phyloP scores from a whole-genome alignment of 1,139 yeast species.

The Diutina ranongensis region DNA sequence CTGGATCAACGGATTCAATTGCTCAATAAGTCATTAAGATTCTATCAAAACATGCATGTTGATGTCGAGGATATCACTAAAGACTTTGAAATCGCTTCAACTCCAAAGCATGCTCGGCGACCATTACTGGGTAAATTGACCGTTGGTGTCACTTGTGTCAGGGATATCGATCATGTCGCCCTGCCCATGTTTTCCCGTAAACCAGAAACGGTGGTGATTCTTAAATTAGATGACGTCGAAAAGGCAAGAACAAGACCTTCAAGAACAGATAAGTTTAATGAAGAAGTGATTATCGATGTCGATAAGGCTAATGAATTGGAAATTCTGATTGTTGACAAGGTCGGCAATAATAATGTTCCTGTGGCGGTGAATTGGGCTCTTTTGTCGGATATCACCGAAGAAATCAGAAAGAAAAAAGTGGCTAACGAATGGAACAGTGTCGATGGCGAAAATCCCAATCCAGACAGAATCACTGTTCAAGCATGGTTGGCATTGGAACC shows the following conservation, averaged over 20 bases:
- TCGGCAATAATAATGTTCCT: constrained; percentile 57
- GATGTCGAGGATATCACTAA: constrained; percentile 46
- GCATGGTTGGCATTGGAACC: constrained; percentile 94
- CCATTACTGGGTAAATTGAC: constrained; percentile 74
- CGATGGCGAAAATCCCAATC: not conserved
- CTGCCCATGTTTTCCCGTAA: constrained; percentile 66
- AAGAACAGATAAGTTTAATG: constrained; percentile 76
- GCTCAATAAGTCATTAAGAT: constrained; percentile 69
- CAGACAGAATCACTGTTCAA: constrained; percentile 10
- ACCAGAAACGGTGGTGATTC: constrained; percentile 67
- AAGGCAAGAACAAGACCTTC: constrained; percentile 66
- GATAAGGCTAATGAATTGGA: constrained; percentile 91
- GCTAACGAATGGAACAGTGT: constrained; percentile 41
- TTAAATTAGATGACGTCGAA: constrained; percentile 81
- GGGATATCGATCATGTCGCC: constrained; percentile 89
- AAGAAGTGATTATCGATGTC: constrained; percentile 66
- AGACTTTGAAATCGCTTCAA: constrained; percentile 52
- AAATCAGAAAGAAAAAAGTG: constrained; percentile 80
- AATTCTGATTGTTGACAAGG: constrained; percentile 73
- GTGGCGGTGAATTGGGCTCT: constrained; percentile 93
- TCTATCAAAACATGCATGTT: constrained; percentile 84
- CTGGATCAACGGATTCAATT: constrained; percentile 78
- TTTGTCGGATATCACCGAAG: constrained; percentile 85
- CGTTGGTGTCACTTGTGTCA: constrained; percentile 58
- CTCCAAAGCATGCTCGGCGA: constrained; percentile 64